A percentile compares a stretch with the other conserved stretches of the same genome.
Evolutionary conservation across 495 filamentous ascomycete species (phyloP).

Genomic region (Tetracladium setigerum): DNA sequence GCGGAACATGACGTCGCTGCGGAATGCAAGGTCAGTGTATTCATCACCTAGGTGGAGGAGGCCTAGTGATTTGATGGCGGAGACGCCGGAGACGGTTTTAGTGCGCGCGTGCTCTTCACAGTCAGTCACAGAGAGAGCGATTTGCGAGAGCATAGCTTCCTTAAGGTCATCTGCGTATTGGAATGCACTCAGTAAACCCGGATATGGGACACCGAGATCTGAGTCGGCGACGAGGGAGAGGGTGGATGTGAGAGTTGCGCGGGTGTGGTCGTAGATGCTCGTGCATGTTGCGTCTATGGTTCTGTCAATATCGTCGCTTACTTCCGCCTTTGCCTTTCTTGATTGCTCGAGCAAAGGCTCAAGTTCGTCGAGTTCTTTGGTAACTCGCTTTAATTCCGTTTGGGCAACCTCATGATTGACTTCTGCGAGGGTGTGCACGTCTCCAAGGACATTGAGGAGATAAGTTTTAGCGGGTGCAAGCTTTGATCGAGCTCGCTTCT

Average conservation of each 20-base stretch:
- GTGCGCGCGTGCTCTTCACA: constrained; percentile 81
- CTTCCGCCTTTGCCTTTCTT: constrained; percentile 71
- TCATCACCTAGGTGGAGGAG: constrained; percentile 82
- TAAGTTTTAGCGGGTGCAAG: constrained; percentile 94
- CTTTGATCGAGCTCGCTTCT: constrained; percentile 92
- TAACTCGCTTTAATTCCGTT: constrained; percentile 78
- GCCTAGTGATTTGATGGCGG: constrained; percentile 78
- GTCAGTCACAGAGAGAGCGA: constrained; percentile 63
- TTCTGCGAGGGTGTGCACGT: constrained; percentile 71
- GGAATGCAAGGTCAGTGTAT: constrained; percentile 77
- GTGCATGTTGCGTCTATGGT: constrained; percentile 79
- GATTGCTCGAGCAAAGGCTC: constrained; percentile 80
- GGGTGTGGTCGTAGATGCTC: constrained; percentile 76
- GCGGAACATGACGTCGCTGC: constrained; percentile 86
- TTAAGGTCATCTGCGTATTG: constrained; percentile 92
- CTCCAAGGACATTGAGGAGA: constrained; percentile 84
- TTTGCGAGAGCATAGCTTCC: constrained; percentile 80
- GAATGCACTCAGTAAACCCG: constrained; percentile 77
- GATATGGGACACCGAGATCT: constrained; percentile 76
- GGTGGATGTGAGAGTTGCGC: constrained; percentile 58
- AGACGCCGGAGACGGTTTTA: constrained; percentile 76
- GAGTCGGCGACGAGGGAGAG: constrained; percentile 69
- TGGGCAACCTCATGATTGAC: constrained; percentile 86
- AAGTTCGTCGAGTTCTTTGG: constrained; percentile 68
- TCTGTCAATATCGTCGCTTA: constrained; percentile 71